Evolutionary conservation across 768 basidiomycete genomes (phyloP), one percentile per base, ranked within the genome.

Genomic region (Podaxis mareebaensis): DNA sequence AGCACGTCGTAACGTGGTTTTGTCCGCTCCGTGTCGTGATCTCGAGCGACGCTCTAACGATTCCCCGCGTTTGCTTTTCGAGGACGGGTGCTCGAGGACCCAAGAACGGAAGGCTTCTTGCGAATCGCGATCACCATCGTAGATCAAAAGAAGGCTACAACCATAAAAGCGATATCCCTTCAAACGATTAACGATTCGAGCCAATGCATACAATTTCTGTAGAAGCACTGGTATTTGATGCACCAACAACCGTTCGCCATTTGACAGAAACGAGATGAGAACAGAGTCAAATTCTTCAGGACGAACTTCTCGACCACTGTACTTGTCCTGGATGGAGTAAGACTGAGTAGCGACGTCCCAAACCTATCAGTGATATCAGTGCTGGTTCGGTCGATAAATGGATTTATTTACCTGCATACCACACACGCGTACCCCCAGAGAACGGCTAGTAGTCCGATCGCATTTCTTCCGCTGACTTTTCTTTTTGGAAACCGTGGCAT

Each of bases 391-490:
- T 40, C 11, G 39, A 33, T 40, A 58, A 64, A 20, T 52, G 6
- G 12, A 60, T 24, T 48, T 59, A 76, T 91, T 78, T 70, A 96
- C 96, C 89, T 99, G 97, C 95, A 99, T 98, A 4, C 97, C 97
- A 74, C 97, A 99, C 60, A 99, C 88, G 66, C 97, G 84, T 20
- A 96, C 93, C 3, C 97, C 97, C 51, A 98, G 77, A 13, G 88
- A 84, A 67, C 93, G 81, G 74, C 95, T 98, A 22, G 97, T 99
- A 57, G 97, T 98, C 60, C 91, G 83, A 72, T 97, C 95, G 72
- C 97, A 99, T 77, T 99, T 99, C 78, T 97, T 97, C 60, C 96
- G 86, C 78, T 99, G 97, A 72, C 96, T 98, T 79, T 91, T 95
- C 85, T 97, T 98, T 81, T 99, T 99, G 58, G 87, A 80, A 1